Evolutionary conservation across 257 asterid species (phyloP).

Genomic region (Leptodermis oblonga): DNA sequence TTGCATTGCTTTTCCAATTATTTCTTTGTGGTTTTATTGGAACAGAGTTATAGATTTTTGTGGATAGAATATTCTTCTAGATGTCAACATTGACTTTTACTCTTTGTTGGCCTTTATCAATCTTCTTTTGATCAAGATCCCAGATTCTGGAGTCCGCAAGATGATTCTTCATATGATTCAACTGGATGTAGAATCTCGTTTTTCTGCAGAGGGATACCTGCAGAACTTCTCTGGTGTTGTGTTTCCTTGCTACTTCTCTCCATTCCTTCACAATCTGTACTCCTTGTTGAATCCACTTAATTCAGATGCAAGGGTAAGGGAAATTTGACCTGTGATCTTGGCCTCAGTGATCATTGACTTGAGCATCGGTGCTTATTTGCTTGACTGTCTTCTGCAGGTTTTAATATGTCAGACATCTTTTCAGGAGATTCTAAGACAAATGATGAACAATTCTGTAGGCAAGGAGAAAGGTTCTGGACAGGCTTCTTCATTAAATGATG

Average conservation of each 20-base stretch:
- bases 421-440: conserved; percentile 80
- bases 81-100: conserved; percentile 5
- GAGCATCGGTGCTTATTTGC: conserved; percentile 13
- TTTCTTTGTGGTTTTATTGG: not conserved
- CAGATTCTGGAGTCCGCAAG: conserved; percentile 94
- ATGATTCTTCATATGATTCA: conserved; percentile 99
- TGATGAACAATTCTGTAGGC: conserved; percentile 55
- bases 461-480: conserved; percentile 31
- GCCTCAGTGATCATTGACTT: conserved; percentile 11
- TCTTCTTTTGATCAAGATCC: conserved; percentile 58
- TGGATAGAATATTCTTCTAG: not conserved
- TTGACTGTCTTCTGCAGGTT: conserved; percentile 54
- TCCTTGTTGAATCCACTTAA: conserved; percentile 81
- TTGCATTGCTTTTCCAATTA: not conserved
- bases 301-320: conserved; percentile 91
- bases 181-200: conserved; percentile 80
- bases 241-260: conserved; percentile 92
- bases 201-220: conserved; percentile 90
- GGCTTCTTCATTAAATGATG: conserved; percentile 31
- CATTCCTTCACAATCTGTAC: conserved; percentile 92
- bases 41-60: not conserved
- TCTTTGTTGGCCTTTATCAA: conserved; percentile 6
- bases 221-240: conserved; percentile 75
- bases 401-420: conserved; percentile 87
- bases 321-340: conserved; percentile 13